Base-by-base conservation (phyloP, 371 early-diverging fungal species). In the Chytridiales sp. region DNA sequence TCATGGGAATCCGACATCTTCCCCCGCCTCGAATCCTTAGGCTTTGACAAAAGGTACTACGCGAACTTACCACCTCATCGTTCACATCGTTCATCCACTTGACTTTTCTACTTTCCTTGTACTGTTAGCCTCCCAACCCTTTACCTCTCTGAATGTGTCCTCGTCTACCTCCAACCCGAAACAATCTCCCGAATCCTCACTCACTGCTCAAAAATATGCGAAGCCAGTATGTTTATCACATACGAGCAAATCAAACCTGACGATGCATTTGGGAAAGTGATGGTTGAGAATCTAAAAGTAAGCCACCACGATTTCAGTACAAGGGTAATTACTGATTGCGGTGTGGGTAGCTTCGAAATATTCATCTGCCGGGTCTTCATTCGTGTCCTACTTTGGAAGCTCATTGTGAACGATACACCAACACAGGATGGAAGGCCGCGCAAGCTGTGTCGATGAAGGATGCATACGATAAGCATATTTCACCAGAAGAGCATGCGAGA, bases 201-300 rank as follows among this genome's bases (percentile, higher is more conserved):
- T 34, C 89, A 90, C 89, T 79, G 87, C 48, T 82, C 88, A 0
- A 56, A 65, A 1, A 56, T 67, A 21, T 65, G 83, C 63, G 58
- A 42, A 0, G 61, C 78, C 3, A 75, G 86, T 9, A 64, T 84
- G 31, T 87, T 94, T 66, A 70, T 87, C 11, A 72, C 87, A 1
- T 97, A 94, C 68, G 97, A 97, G 59, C 95, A 93, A 71, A 92
- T 95, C 47, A 64, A 80, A 22, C 97, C 97, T 0, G 69, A 85
- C 41, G 95, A 97, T 68, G 76, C 89, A 0, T 97, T 97, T 79
- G 97, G 97, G 0, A 70, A 80, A 47, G 85, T 87, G 76, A 97
- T 97, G 97, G 70, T 95, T 9, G 79, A 82, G 24, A 95, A 95
- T 54, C 72, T 97, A 27, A 77, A 82, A 68, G 84, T 49, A 57